Evolutionary conservation across 441 rosid genomes (phyloP).

Genomic region (Sinapis alba): DNA sequence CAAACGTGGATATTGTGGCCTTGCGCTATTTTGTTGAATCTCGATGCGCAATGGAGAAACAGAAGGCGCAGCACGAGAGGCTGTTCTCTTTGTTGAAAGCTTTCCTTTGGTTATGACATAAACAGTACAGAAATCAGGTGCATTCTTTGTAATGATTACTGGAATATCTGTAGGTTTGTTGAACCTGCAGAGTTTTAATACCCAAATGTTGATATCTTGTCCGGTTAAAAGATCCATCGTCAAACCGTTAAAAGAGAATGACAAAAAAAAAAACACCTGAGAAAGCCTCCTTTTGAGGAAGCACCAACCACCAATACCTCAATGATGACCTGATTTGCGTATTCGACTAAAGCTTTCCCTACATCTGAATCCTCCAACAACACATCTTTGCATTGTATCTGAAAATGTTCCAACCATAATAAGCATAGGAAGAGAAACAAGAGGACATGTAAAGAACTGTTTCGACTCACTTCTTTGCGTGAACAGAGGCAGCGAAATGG

Average conservation of each 20-base stretch:
- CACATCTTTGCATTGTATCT: conserved; percentile 87
- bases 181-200: conserved; percentile 50
- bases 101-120: conserved; percentile 76
- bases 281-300: conserved; percentile 66
- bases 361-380: conserved; percentile 80
- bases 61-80: conserved; percentile 66
- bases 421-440: conserved; percentile 20
- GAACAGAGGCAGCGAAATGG: conserved; percentile 96
- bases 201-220: background rate
- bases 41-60: conserved; percentile 50
- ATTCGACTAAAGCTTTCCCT: conserved; percentile 70
- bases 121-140: conserved; percentile 78
- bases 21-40: conserved; percentile 34
- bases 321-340: conserved; percentile 52
- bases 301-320: conserved; percentile 80
- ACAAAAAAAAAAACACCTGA: conserved; percentile 52
- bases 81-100: conserved; percentile 57
- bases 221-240: background rate
- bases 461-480: conserved; percentile 73
- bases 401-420: conserved; percentile 16
- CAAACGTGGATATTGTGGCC: conserved; percentile 45
- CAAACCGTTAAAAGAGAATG: background rate
- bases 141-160: conserved; percentile 52
- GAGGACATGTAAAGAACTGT: background rate
- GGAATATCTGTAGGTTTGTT: conserved; percentile 62